Evolutionary conservation across 73 alveolate species (phyloP), one percentile per base, ranked within the genome.

Genomic region (Diophrys sp.): DNA sequence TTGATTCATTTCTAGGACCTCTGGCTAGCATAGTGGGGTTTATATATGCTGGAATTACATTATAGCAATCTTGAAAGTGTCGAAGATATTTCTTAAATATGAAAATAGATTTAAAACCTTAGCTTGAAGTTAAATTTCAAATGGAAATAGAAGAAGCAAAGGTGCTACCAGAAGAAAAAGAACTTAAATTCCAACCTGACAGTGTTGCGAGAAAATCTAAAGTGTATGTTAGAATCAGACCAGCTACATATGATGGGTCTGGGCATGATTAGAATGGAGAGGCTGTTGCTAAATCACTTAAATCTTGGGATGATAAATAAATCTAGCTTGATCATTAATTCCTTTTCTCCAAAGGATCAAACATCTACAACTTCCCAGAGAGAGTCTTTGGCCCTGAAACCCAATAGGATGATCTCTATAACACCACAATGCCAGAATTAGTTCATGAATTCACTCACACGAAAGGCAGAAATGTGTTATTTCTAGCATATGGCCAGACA

Each of bases 401-500:
- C 5, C 18, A 5, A 44, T 18, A 44, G 62, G 62, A 44, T 5
- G 62, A 44, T 5, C n/a, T 44, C 62, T 44, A 44, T 44, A 18
- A 44, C 18, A 44, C 62, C 5, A 44, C 18, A 5, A 44, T 44
- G 62, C 62, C 62, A 18, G 18, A 44, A 11, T 18, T 44, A 11
- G 5, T 44, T 11, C 5, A 44, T 11, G 62, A 44, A 18, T 44
- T 44, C 62, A 68, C 75, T 25, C 56, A 44, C 55, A 23, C 29
- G 75, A 31, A 68, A 68, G 75, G 75, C 1, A 68, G 75, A 24
- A 68, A 68, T 28, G 75, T 28, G 34, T 31, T 68, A 5, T 68
- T 68, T 23, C 25, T 68, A 5, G 75, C 75, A 18, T 68, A 68
- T 28, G 75, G 75, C 2, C 24, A 68, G 29, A 68, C 75, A 2